Conservation (phyloP, 140 eudicot genomes). For the Bidens hawaiensis region DNA sequence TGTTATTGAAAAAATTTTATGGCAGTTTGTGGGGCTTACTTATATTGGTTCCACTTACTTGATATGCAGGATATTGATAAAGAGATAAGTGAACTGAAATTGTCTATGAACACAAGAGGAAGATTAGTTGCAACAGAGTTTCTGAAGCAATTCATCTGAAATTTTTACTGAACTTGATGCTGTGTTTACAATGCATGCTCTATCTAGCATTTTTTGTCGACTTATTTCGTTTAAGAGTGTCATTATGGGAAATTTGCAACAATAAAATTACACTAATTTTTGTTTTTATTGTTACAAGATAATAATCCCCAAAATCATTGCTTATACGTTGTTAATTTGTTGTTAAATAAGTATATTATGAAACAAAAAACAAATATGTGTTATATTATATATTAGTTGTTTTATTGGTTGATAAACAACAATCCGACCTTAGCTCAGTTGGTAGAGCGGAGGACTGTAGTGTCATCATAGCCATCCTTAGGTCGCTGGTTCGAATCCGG, state of each 20-base stretch:
- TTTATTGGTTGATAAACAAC: not conserved
- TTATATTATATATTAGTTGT: too few species aligned
- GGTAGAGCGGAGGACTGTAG: conserved; percentile 99
- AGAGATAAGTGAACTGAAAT: conserved; percentile 82
- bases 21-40: not conserved
- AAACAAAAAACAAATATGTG: too few species aligned
- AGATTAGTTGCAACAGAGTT: conserved; percentile 90
- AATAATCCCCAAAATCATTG: too few species aligned
- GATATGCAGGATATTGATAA: conserved; percentile 46
- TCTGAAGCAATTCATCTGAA: conserved; percentile 67
- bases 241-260: too few species aligned
- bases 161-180: not conserved
- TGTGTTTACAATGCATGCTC: too few species aligned
- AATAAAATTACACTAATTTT: too few species aligned
- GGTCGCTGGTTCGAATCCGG: conserved; percentile 99
- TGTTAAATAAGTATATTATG: too few species aligned
- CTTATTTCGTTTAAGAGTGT: too few species aligned
- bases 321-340: too few species aligned
- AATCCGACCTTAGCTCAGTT: conserved; percentile 99
- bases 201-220: too few species aligned
- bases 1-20: not conserved
- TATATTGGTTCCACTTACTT: not conserved
- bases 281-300: too few species aligned
- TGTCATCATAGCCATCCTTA: too few species aligned
- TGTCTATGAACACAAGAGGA: conserved; percentile 90